These are phyloP conservation scores for Nicotiana paniculata DNA, from an alignment of 257 asterid species.

Conservation along the genomic window DNA sequence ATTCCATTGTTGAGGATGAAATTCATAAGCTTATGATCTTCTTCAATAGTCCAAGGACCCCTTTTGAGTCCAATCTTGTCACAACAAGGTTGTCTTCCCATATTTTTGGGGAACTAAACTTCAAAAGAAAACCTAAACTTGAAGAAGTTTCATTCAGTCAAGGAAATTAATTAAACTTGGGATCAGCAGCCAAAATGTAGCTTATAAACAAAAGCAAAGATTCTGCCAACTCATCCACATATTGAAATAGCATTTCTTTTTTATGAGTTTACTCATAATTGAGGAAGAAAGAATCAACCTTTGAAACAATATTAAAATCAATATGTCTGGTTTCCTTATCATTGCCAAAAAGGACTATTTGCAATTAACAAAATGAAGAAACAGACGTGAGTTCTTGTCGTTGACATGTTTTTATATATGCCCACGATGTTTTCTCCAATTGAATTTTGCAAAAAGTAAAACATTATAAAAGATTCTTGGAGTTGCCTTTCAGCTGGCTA, in stretches of 20 bases:
- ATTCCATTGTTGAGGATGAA: conserved; percentile 84
- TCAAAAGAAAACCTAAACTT: not conserved
- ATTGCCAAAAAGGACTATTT: not conserved
- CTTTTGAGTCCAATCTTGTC: conserved; percentile 68
- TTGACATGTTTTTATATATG: conserved; percentile 41
- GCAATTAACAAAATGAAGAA: conserved; percentile 13
- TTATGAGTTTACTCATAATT: conserved; percentile 31
- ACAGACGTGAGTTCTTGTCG: conserved; percentile 68
- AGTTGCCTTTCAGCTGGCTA: conserved; percentile 24
- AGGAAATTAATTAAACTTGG: not conserved
- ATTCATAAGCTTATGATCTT: conserved; percentile 71
- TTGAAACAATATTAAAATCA: conserved; percentile 18
- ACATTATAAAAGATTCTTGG: conserved; percentile 31
- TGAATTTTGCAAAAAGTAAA: conserved; percentile 29
- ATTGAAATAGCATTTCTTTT: conserved; percentile 17
- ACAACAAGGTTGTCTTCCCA: conserved; percentile 93
- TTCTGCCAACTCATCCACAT: conserved; percentile 64
- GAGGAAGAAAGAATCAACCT: conserved; percentile 32
- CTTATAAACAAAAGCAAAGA: conserved; percentile 46
- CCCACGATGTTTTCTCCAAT: conserved; percentile 20
- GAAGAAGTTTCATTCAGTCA: not conserved
- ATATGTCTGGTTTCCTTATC: not conserved
- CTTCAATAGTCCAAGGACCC: conserved; percentile 86
- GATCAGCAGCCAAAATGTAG: conserved; percentile 14
- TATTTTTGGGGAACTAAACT: not conserved